Evolutionary conservation across 331 rosid species (phyloP), one percentile per base, ranked within the genome.

Genomic region (Erythrophleum ivorense): DNA sequence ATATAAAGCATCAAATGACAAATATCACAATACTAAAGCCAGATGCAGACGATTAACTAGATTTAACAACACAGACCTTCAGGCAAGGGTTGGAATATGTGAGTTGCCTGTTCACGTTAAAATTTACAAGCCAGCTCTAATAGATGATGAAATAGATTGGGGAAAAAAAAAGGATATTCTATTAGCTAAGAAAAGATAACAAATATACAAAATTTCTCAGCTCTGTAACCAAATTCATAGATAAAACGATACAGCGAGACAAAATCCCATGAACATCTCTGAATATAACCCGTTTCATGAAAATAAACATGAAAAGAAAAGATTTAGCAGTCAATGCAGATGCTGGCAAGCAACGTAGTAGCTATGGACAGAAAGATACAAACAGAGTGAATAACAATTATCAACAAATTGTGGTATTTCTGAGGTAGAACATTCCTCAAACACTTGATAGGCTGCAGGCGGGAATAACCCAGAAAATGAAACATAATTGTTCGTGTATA

Each of bases 381-480:
- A 36, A 41, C 15, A 18, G 13, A 50, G 2, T 7, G 15, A 6
- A 31, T 3, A 64, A 52, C 21, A 59, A n/a, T 21, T 49, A 13
- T 70, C 10, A 52, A 55, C 40, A 31, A n/a, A 24, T 12, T 11
- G 41, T 48, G 18, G 4, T 36, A 16, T 57, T 5, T 40, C 49
- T 55, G 50, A 64, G 79, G 45, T 54, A 75, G 79, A 58, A 76
- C 84, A 79, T 66, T 85, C 36, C 82, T 84, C 83, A 62, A 87
- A 79, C 83, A 82, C 57, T 60, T 71, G 67, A 84, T 59, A 50
- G 7, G 78, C 5, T 1, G 48, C 40, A 64, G 66, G 3, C 59
- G 65, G 73, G 33, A 66, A 64, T 45, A 45, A 70, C 43, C 38
- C 11, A 34, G 31, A 14, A 13, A 49, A 41, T n/a, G 7, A 2